These are phyloP conservation scores for Steccherinum ochraceum DNA, from an alignment of 768 basidiomycete genomes.

Conservation along the genomic window DNA sequence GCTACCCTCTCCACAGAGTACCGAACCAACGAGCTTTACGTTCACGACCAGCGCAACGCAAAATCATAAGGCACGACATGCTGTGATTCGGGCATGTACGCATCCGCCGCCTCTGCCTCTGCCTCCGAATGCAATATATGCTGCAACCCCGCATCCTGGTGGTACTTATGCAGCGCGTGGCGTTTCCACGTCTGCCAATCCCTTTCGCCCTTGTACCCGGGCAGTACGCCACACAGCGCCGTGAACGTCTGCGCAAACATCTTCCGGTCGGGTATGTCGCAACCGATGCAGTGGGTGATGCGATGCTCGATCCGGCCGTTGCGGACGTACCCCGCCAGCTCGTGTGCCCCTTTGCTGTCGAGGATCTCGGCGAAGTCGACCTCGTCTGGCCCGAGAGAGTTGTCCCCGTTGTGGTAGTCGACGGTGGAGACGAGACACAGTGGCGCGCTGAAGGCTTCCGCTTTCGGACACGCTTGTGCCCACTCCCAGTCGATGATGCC, in stretches of 20 bases:
- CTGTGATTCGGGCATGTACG: no score
- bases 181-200: background rate
- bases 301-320: constrained; percentile 5
- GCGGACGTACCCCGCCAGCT: constrained; percentile 7
- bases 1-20: no score
- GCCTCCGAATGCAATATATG: background rate
- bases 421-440: constrained; percentile 9
- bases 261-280: background rate
- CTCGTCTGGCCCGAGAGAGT: constrained; percentile 7
- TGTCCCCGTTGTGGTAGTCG: constrained; percentile 7
- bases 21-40: no score
- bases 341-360: background rate
- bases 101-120: no score
- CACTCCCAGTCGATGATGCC: constrained; percentile 28
- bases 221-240: background rate
- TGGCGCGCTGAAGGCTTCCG: constrained; percentile 11
- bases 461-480: constrained; percentile 10
- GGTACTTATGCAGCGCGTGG: background rate
- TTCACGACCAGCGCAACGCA: no score
- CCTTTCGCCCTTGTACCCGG: background rate
- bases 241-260: background rate
- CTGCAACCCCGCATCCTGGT: background rate
- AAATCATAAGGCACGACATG: no score
- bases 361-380: background rate
- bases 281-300: background rate